Evolutionary conservation across 257 asterid species (phyloP).

Genomic region (Penstemon eatonii): DNA sequence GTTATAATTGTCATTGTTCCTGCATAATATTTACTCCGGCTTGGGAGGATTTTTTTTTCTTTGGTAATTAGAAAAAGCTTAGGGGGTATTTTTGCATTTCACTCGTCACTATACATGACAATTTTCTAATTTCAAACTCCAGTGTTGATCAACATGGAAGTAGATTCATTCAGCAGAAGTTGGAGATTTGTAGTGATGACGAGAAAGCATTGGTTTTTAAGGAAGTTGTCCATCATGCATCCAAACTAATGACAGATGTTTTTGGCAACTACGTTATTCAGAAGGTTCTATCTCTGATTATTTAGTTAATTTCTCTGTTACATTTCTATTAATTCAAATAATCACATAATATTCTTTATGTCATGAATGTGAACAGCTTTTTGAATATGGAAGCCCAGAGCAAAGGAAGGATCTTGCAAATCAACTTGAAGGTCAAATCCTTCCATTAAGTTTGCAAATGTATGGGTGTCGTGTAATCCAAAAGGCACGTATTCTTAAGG

Average conservation of each 20-base stretch:
- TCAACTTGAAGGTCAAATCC: constrained; percentile 51
- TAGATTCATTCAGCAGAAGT: constrained; percentile 66
- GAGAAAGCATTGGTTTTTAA: constrained; percentile 53
- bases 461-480: constrained; percentile 75
- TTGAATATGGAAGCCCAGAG: constrained; percentile 51
- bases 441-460: constrained; percentile 62
- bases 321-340: background rate
- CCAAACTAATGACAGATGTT: constrained; percentile 61
- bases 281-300: constrained; percentile 39
- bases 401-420: constrained; percentile 53
- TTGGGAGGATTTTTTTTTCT: no score
- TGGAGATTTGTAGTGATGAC: constrained; percentile 50
- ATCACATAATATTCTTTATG: constrained; percentile 6
- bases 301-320: constrained; percentile 6
- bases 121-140: constrained; percentile 23
- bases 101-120: background rate
- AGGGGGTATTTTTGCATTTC: no score
- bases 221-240: constrained; percentile 58
- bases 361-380: constrained; percentile 39
- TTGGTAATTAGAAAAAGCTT: no score
- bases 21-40: no score
- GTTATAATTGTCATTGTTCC: no score
- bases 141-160: constrained; percentile 72
- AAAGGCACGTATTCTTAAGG: constrained; percentile 38
- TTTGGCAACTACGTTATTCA: constrained; percentile 70